Evolutionary conservation across 2,329 filamentous ascomycete genomes (phyloP).

Genomic region (Alternaria sp.): DNA sequence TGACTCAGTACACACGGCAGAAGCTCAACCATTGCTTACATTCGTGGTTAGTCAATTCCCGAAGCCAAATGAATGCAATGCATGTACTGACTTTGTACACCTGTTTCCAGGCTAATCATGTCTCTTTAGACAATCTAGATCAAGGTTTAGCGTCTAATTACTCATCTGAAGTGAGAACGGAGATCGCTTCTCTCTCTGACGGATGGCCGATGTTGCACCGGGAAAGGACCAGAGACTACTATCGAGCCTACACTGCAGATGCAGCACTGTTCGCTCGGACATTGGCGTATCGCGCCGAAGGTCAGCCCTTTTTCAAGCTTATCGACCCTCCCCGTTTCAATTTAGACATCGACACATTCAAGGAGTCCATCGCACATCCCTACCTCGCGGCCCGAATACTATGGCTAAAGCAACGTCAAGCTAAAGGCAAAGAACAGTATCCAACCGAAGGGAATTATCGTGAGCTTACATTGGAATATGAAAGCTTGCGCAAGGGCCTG

Average conservation of each 20-base stretch:
- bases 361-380: neutral
- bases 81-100: neutral
- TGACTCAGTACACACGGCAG: neutral
- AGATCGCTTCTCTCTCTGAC: neutral
- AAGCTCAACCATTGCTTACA: neutral
- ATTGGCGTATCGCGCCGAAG: neutral
- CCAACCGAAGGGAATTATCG: neutral
- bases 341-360: neutral
- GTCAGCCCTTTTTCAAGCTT: neutral
- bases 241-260: neutral
- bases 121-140: neutral
- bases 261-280: neutral
- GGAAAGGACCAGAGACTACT: neutral
- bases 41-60: neutral
- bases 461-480: neutral
- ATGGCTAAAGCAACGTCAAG: neutral
- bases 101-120: neutral
- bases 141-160: neutral
- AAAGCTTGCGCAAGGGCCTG: neutral
- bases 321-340: neutral
- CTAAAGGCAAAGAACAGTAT: neutral
- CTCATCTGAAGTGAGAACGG: neutral
- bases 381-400: neutral
- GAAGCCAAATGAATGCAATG: neutral
- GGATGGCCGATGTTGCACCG: neutral